These are phyloP conservation scores for Pelargonium nanum DNA, from an alignment of 345 rosid species.

Conservation along the genomic window DNA sequence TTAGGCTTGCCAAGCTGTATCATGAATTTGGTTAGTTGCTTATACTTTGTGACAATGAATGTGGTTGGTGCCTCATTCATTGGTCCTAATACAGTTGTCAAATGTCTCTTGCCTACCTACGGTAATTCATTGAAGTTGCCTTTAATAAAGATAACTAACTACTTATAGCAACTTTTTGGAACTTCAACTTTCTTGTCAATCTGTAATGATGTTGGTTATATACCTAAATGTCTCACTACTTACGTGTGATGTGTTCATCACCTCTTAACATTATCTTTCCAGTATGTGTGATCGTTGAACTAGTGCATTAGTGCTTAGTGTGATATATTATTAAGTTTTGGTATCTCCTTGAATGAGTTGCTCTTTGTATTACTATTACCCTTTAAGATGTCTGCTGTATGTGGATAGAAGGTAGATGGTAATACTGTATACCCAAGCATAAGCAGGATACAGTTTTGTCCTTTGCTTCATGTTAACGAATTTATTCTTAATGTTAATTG, in stretches of 20 bases:
- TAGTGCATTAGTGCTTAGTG: background rate
- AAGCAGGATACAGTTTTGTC: too few species aligned
- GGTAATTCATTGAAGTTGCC: too few species aligned
- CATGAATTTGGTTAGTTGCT: too few species aligned
- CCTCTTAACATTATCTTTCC: too few species aligned
- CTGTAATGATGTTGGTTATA: background rate
- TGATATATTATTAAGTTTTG: background rate
- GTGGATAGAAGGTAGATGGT: background rate
- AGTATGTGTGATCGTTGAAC: background rate
- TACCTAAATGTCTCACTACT: background rate
- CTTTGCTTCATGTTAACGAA: too few species aligned
- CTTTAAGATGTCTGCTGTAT: background rate
- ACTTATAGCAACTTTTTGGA: too few species aligned
- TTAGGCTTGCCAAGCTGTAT: too few species aligned
- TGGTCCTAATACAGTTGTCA: too few species aligned
- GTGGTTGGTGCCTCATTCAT: too few species aligned
- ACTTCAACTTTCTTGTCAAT: background rate
- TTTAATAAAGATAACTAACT: too few species aligned
- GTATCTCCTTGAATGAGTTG: background rate
- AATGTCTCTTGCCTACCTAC: background rate
- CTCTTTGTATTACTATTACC: background rate
- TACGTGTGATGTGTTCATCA: background rate
- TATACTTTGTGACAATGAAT: too few species aligned
- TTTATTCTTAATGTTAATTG: constrained; percentile 1
- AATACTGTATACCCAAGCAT: too few species aligned